Evolutionary conservation across 108 stramenopile genomes (phyloP), one percentile per base, ranked within the genome.

Genomic region (Nitzschia palea): DNA sequence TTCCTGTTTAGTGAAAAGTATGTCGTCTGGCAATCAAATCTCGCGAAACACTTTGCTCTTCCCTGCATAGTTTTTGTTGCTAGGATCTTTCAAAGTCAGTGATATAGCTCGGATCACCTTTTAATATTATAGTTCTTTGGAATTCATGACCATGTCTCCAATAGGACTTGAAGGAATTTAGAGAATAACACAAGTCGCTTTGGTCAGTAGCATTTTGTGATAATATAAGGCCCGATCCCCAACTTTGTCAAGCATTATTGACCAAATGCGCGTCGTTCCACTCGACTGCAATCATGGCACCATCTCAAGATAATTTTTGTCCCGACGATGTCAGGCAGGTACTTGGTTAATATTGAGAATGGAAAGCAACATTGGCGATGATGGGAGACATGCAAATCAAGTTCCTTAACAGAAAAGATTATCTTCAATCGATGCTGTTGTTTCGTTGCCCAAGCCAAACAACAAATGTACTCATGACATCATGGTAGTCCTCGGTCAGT

Each of bases 211-310:
- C 52, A 14, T 30, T 63, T 47, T 71, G 70, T 23, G 36, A 31
- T 22, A 28, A 48, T 2, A 55, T 26, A 35, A 74, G 27, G 0
- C 73, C 73, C 29, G 73, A 74, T 22, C 51, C 40, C 12, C 65
- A 58, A 1, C 31, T 37, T 31, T 74, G 55, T 65, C 73, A 74
- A 3, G 51, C 35, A 34, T 67, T 51, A 42, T 67, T 50, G 6
- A 74, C 73, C 0, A 32, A 15, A 27, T 74, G 73, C 9, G 50
- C 35, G 32, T 67, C 51, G 40, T 74, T 66, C 44, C 48, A 50
- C 48, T 74, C 65, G n/a, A 74, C 32, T 17, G 73, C 65, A 47
- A 74, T 30, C 12, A 65, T 37, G 30, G 73, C 73, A 52, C n/a
- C n/a, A n/a, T 66, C 65, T 20, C 26, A 12, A 6, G 35, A 25